These are phyloP conservation scores for Erysiphe neolycopersici DNA, from an alignment of 2,329 filamentous ascomycete species.

Conservation along the genomic window DNA sequence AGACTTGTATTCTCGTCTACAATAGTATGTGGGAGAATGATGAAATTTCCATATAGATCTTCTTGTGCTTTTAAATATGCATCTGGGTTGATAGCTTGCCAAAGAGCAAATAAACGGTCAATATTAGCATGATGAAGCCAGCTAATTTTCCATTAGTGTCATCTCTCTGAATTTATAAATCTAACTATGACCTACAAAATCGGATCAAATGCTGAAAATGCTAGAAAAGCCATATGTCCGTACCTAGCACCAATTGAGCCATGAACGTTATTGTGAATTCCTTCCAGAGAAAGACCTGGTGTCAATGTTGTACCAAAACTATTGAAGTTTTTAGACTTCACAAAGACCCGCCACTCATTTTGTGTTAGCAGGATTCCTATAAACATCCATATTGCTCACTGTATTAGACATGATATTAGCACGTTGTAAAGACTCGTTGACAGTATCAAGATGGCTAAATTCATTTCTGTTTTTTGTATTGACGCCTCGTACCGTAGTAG, in stretches of 20 bases:
- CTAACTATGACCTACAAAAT: conserved; percentile 16
- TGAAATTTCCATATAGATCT: conserved; percentile 14
- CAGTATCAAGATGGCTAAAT: conserved; percentile 12
- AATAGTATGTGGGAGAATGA: conserved; percentile 6
- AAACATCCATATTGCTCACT: conserved; percentile 2
- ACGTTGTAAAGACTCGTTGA: conserved; percentile 2
- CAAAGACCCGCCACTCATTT: conserved; percentile 12
- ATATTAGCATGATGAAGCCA: conserved; percentile 29
- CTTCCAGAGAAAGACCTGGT: conserved; percentile 18
- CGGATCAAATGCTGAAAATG: conserved; percentile 20
- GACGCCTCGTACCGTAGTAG: conserved; percentile 14
- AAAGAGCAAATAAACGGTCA: conserved; percentile 29
- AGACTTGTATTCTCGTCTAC: conserved; percentile 10
- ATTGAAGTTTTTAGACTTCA: conserved; percentile 15
- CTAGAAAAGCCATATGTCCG: conserved; percentile 17
- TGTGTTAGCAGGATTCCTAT: background rate
- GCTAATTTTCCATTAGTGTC: conserved; percentile 9
- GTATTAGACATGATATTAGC: conserved; percentile 8
- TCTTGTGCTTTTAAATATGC: conserved; percentile 11
- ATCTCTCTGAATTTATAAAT: background rate
- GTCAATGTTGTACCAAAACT: conserved; percentile 17
- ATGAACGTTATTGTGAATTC: conserved; percentile 20
- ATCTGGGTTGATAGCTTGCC: conserved; percentile 18
- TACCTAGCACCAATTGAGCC: conserved; percentile 14
- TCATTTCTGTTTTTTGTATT: conserved; percentile 2